Percentiles rank a stretch among this genome's conserved stretches.
phyloP scores from a whole-genome alignment of 192 early-diverging fungal species.

The Phlyctochytrium bullatum region DNA sequence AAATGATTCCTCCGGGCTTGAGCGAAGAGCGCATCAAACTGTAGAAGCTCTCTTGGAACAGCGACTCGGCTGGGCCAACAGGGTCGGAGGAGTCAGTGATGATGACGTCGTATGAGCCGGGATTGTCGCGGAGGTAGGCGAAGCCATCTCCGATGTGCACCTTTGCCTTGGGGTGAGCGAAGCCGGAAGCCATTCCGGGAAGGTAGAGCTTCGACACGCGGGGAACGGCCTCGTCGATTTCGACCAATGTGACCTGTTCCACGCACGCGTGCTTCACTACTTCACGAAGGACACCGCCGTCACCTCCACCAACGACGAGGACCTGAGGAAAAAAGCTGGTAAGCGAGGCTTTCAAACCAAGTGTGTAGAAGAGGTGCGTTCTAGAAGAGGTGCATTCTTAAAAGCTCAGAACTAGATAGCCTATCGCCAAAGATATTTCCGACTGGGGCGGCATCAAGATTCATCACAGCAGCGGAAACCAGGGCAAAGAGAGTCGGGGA shows the following conservation, averaged over 20 bases:
- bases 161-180: constrained; percentile 91
- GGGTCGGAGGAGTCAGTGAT: constrained; percentile 99
- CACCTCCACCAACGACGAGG: constrained; percentile 98
- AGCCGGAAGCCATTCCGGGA: constrained; percentile 90
- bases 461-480: constrained; percentile 37
- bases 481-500: no score
- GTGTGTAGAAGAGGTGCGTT: no score
- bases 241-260: constrained; percentile 88
- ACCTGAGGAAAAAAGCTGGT: constrained; percentile 49
- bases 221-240: constrained; percentile 96
- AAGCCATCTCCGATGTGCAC: constrained; percentile 97
- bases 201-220: constrained; percentile 91
- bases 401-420: constrained; percentile 16
- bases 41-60: constrained; percentile 92
- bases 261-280: constrained; percentile 94
- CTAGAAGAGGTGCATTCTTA: no score
- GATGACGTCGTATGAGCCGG: constrained; percentile 90
- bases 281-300: constrained; percentile 98
- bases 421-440: constrained; percentile 44
- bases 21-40: constrained; percentile 90
- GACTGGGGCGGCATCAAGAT: constrained; percentile 61
- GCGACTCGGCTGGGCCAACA: constrained; percentile 92
- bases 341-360: constrained; percentile 3
- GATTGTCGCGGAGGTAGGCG: constrained; percentile 85
- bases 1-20: constrained; percentile 85